phyloP scores from a whole-genome alignment of 345 rosid genomes.

The Rhodamnia rubescens region DNA sequence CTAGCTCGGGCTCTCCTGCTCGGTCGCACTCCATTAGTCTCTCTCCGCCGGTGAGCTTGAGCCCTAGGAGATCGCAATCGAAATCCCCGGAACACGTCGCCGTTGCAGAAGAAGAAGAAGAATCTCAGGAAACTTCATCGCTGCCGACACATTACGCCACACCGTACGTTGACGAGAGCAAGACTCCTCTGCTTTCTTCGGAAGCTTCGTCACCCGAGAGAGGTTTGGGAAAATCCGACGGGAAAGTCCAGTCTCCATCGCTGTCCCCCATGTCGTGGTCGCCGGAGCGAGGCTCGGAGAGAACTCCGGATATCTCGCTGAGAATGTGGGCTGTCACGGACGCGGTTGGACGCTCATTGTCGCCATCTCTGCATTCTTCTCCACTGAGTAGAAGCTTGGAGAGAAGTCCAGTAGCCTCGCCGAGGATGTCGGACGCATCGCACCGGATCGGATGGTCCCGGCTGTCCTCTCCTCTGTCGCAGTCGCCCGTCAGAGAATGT shows the following conservation, averaged over 20 bases:
- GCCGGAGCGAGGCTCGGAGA: slow-evolving; percentile 3
- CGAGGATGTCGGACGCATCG: neutral
- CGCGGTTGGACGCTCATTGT: neutral
- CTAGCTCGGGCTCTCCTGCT: slow-evolving; percentile 64
- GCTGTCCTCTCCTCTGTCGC: slow-evolving; percentile 23
- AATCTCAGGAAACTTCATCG: neutral
- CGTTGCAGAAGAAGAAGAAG: neutral
- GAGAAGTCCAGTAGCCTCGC: neutral
- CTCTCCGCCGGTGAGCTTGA: slow-evolving; percentile 68
- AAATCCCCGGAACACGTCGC: slow-evolving; percentile 30
- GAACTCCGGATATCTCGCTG: slow-evolving; percentile 19
- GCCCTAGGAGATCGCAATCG: slow-evolving; percentile 44
- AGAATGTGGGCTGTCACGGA: slow-evolving; percentile 10
- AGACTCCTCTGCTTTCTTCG: slow-evolving; percentile 29
- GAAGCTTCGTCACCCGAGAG: slow-evolving; percentile 47
- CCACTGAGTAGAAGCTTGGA: neutral
- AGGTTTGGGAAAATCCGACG: neutral
- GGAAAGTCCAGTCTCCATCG: slow-evolving; percentile 15
- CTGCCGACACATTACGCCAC: slow-evolving; percentile 4
- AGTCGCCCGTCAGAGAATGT: slow-evolving; percentile 35
- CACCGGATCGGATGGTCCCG: neutral
- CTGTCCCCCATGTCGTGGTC: slow-evolving; percentile 18
- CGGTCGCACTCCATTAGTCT: slow-evolving; percentile 73
- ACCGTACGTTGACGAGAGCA: slow-evolving; percentile 18
- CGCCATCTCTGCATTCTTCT: slow-evolving; percentile 1